A percentile compares a stretch with the other conserved stretches of the same genome.
These are phyloP conservation scores for Hypoxylon sp. DNA, from an alignment of 2,329 filamentous ascomycete genomes.

Conservation along the genomic window DNA sequence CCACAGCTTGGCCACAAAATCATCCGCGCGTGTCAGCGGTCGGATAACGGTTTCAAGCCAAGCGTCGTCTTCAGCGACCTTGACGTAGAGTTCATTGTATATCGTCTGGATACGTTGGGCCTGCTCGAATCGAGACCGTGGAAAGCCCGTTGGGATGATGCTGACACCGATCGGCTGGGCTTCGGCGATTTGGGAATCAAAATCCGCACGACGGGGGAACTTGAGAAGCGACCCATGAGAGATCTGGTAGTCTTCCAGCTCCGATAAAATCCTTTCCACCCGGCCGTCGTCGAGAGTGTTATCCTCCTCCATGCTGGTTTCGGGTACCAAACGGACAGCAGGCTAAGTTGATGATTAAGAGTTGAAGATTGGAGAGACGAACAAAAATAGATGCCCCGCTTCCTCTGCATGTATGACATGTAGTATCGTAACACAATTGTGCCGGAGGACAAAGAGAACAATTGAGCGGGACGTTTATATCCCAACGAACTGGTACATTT, in stretches of 20 bases:
- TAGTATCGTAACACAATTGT: too few species aligned
- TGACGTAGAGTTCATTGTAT: conserved; percentile 32
- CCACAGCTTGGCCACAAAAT: conserved; percentile 49
- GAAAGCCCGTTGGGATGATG: conserved; percentile 23
- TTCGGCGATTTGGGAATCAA: conserved; percentile 14
- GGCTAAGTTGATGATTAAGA: neutral
- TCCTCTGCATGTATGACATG: too few species aligned
- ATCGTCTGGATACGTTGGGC: conserved; percentile 20
- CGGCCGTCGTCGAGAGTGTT: conserved; percentile 11
- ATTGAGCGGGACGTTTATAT: too few species aligned
- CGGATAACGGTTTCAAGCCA: conserved; percentile 48
- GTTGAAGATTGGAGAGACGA: neutral
- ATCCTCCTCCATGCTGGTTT: conserved; percentile 1
- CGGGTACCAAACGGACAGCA: neutral
- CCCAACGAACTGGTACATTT: too few species aligned
- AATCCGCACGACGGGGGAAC: conserved; percentile 14
- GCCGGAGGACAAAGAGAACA: too few species aligned
- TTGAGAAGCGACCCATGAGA: conserved; percentile 25
- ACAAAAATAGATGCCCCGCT: too few species aligned
- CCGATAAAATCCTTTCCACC: conserved; percentile 16
- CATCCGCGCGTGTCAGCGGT: conserved; percentile 46
- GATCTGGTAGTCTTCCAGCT: conserved; percentile 31
- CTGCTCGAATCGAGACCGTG: conserved; percentile 12
- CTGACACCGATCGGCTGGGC: conserved; percentile 26
- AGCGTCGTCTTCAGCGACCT: conserved; percentile 43